Conservation (phyloP, 2,329 filamentous ascomycete species). For the Mollisiaceae sp. region DNA sequence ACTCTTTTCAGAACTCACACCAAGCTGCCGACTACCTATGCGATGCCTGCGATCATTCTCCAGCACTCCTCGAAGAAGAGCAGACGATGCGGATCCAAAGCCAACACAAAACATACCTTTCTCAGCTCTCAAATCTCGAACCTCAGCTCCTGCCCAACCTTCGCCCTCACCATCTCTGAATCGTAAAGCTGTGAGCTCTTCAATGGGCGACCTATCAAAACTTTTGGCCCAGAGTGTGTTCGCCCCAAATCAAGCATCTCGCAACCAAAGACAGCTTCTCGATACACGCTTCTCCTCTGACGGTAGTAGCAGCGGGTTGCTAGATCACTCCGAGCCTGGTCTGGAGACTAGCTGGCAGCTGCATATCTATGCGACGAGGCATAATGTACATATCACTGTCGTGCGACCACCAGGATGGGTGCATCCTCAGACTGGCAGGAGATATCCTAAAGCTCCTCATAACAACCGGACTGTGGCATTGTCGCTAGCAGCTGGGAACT, state of each 20-base stretch:
- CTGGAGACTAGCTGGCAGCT: slow-evolving; percentile 72
- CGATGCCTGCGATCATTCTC: slow-evolving; percentile 44
- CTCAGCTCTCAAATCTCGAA: slow-evolving; percentile 9
- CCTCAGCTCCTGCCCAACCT: background rate
- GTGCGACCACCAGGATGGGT: slow-evolving; percentile 63
- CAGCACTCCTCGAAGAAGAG: slow-evolving; percentile 36
- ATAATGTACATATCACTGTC: slow-evolving; percentile 94
- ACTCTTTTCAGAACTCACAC: slow-evolving; percentile 22
- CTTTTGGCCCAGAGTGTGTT: slow-evolving; percentile 15
- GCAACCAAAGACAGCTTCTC: background rate
- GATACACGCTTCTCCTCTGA: slow-evolving; percentile 26
- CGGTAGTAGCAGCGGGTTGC: slow-evolving; percentile 31
- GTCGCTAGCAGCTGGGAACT: slow-evolving; percentile 80
- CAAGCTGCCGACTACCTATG: slow-evolving; percentile 18
- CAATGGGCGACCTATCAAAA: slow-evolving; percentile 1
- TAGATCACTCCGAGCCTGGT: slow-evolving; percentile 39
- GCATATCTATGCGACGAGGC: slow-evolving; percentile 84
- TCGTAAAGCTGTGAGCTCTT: slow-evolving; percentile 15
- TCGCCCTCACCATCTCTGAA: slow-evolving; percentile 26
- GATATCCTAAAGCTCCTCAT: slow-evolving; percentile 21
- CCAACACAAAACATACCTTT: background rate
- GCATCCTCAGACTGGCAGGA: slow-evolving; percentile 25
- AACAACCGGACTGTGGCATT: slow-evolving; percentile 47
- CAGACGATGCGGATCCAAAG: slow-evolving; percentile 20
- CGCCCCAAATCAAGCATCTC: background rate